phyloP scores from a whole-genome alignment of 805 yeast species.

The Candida palmyrensis region DNA sequence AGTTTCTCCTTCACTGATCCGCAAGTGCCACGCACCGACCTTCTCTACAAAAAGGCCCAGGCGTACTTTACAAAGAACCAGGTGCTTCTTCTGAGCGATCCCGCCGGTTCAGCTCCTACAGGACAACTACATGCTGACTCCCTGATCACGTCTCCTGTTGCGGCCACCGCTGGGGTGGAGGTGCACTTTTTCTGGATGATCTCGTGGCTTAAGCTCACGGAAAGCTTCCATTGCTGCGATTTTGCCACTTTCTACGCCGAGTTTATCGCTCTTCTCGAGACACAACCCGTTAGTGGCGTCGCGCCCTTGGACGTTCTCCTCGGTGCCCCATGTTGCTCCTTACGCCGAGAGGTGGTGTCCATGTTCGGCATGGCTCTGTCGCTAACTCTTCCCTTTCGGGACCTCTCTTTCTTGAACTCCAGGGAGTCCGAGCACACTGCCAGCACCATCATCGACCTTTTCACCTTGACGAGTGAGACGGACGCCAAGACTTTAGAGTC shows the following conservation, averaged over 20 bases:
- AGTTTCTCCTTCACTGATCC: no score
- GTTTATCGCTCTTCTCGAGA: conserved; percentile 12
- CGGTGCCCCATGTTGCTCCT: conserved; percentile 4
- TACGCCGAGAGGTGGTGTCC: conserved; percentile 16
- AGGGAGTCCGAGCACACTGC: conserved; percentile 9
- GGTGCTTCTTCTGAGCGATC: conserved; percentile 9
- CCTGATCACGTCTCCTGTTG: neutral
- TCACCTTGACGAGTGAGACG: conserved; percentile 9
- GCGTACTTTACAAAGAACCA: conserved; percentile 19
- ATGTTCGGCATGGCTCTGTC: conserved; percentile 21
- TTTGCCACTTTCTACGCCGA: conserved; percentile 20
- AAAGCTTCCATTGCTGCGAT: conserved; percentile 21
- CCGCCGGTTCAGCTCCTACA: no score
- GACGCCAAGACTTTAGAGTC: neutral
- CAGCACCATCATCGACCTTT: conserved; percentile 12
- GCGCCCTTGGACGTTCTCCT: conserved; percentile 2
- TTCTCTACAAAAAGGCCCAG: no score
- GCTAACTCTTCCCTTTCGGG: conserved; percentile 25
- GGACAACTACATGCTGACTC: neutral
- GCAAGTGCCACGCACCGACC: no score
- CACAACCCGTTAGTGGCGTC: conserved; percentile 2
- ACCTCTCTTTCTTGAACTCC: conserved; percentile 18
- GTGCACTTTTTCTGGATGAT: no score
- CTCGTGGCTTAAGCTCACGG: conserved; percentile 16
- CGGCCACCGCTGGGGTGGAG: neutral